phyloP scores from a whole-genome alignment of 495 filamentous ascomycete genomes.

The Penicillium parvum region DNA sequence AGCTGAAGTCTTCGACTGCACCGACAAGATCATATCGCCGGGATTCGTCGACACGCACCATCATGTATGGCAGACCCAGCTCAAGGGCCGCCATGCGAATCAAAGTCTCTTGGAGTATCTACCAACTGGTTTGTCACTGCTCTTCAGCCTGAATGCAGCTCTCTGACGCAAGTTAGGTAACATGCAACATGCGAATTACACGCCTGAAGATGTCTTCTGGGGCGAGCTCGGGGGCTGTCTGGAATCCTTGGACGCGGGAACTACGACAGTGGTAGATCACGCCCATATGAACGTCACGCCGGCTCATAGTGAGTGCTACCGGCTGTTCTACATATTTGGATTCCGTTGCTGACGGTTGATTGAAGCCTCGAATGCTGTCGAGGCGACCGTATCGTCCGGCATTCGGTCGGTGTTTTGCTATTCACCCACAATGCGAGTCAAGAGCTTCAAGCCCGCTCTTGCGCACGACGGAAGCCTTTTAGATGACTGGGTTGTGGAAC shows the following conservation, averaged over 20 bases:
- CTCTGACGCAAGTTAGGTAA: conserved; percentile 17
- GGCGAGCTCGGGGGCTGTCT: conserved; percentile 50
- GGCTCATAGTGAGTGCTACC: conserved; percentile 29
- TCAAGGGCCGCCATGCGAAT: conserved; percentile 39
- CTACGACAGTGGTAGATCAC: conserved; percentile 56
- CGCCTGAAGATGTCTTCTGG: conserved; percentile 49
- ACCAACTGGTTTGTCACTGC: conserved; percentile 18
- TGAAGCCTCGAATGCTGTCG: conserved; percentile 32
- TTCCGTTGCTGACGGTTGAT: neutral
- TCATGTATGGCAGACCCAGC: conserved; percentile 55
- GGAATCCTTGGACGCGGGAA: conserved; percentile 51
- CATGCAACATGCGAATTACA: conserved; percentile 30
- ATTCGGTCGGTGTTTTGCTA: conserved; percentile 49
- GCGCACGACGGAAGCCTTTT: conserved; percentile 26
- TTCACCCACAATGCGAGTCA: conserved; percentile 28
- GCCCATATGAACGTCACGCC: conserved; percentile 45
- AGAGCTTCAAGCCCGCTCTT: conserved; percentile 33
- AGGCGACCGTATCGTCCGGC: conserved; percentile 41
- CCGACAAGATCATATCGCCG: conserved; percentile 51
- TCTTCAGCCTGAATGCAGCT: neutral
- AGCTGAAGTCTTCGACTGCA: conserved; percentile 45
- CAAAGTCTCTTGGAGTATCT: conserved; percentile 40
- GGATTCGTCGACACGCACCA: conserved; percentile 59
- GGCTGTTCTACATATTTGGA: too few species aligned
- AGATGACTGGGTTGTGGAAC: conserved; percentile 36